phyloP scores from a whole-genome alignment of 2,329 filamentous ascomycete species.

The Fusarium poae region DNA sequence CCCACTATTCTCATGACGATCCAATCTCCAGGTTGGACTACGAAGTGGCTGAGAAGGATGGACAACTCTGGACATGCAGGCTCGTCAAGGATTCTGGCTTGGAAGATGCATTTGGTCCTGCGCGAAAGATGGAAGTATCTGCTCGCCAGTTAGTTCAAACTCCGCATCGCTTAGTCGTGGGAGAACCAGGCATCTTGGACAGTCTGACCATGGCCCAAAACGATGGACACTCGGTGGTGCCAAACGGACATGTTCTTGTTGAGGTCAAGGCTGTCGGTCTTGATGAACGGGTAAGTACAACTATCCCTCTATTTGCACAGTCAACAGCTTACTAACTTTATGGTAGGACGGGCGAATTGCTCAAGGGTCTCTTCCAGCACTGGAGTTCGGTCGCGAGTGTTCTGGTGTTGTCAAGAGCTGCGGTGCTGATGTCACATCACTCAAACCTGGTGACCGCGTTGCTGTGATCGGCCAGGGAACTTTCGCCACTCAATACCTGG shows the following conservation, averaged over 20 bases:
- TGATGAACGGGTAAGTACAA: constrained; percentile 38
- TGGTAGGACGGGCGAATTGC: constrained; percentile 32
- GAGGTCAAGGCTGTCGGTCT: constrained; percentile 42
- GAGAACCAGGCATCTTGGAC: constrained; percentile 42
- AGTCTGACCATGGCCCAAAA: constrained; percentile 41
- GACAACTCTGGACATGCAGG: constrained; percentile 44
- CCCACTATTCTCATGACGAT: constrained; percentile 40
- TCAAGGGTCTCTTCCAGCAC: constrained; percentile 39
- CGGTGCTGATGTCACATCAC: constrained; percentile 26
- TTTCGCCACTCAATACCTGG: constrained; percentile 39
- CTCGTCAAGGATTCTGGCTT: constrained; percentile 37
- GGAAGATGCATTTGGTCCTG: constrained; percentile 41
- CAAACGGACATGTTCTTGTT: constrained; percentile 37
- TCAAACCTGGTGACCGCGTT: constrained; percentile 40
- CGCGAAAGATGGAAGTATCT: constrained; percentile 33
- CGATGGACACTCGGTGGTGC: constrained; percentile 2
- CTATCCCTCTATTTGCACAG: background rate
- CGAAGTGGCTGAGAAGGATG: constrained; percentile 43
- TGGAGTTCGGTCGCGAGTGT: constrained; percentile 42
- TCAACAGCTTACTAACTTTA: constrained; percentile 19
- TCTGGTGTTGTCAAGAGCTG: constrained; percentile 35
- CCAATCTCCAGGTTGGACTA: constrained; percentile 44
- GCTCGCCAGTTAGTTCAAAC: constrained; percentile 17
- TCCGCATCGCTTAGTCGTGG: constrained; percentile 34
- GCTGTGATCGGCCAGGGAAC: constrained; percentile 42